Base-by-base conservation (phyloP, 1,284 basidiomycete genomes). In the Cryptococcus wingfieldii region DNA sequence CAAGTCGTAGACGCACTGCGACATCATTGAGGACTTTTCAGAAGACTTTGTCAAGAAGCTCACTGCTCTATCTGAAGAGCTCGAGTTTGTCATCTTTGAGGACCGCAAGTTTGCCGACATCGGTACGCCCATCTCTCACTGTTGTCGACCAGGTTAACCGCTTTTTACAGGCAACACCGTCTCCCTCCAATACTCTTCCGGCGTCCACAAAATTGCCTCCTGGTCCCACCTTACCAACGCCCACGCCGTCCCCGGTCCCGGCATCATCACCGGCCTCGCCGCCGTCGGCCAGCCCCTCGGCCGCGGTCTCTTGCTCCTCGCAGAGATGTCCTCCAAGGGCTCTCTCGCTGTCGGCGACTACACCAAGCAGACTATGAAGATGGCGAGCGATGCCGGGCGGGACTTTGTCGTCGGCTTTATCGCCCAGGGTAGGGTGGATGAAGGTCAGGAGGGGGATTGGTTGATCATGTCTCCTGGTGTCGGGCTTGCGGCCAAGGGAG, bases 41-140 rank as follows among this genome's bases (percentile, higher is more conserved):
- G 77, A 79, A 18, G 83, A 83, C 14, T 78, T 98, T 45, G 83
- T 95, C 54, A 78, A 84, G 34, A 80, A 84, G 59, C 81, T 99
- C 43, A 81, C 85, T 57, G 79, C 79, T 47, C 83, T 98, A 12
- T 86, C 87, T 70, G 71, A 79, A 48, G 87, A 89, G 75, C 86
- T 96, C 65, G 90, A 98, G 70, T 98, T 98, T 78, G 77, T 97
- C 55, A 95, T 98, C 70, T 99, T 98, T 65, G 95, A 98, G 78
- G 96, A 99, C 79, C 83, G 96, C 65, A 99, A 99, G 77, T 99
- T 99, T 71, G 96, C 96, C 23, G 96, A 99, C 77, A 98, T 99
- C 60, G 95, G 94, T 92, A 65, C 61, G 82, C 74, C 28, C 37
- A 25, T 4, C 31, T 23, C 34, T 27, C 16, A n/a, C 13, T n/a